A percentile compares a stretch with the other conserved stretches of the same genome.
Evolutionary conservation across 192 early-diverging fungal species (phyloP).

Genomic region (Gaertneriomyces sp.): DNA sequence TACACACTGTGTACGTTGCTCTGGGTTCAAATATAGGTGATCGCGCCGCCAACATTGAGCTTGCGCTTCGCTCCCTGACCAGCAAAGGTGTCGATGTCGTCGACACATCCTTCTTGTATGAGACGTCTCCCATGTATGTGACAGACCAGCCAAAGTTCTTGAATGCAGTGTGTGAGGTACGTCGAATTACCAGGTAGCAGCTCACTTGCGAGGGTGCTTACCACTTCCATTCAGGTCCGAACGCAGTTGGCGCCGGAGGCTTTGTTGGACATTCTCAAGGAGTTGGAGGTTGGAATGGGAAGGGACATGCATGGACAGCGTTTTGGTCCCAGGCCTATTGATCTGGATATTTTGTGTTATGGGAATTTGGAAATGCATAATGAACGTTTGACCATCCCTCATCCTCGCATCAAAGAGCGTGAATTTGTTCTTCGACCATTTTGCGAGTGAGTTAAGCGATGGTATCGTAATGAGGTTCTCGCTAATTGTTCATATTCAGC

Average conservation of each 20-base stretch:
- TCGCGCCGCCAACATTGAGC: conserved; percentile 68
- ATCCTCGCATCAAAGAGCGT: conserved; percentile 81
- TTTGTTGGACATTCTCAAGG: conserved; percentile 74
- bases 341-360: conserved; percentile 96
- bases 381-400: conserved; percentile 78
- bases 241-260: conserved; percentile 72
- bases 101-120: conserved; percentile 96
- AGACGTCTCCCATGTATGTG: conserved; percentile 95
- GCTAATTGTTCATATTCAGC: conserved; percentile 36
- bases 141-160: conserved; percentile 87
- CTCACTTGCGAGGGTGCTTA: conserved; percentile 2
- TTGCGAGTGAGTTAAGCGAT: conserved; percentile 69
- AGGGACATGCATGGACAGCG: conserved; percentile 56
- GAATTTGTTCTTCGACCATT: conserved; percentile 93
- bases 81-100: conserved; percentile 46
- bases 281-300: conserved; percentile 80
- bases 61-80: conserved; percentile 62
- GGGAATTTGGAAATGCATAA: conserved; percentile 68
- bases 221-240: conserved; percentile 46
- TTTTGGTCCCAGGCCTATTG: conserved; percentile 90
- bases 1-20: conserved; percentile 72
- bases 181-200: background rate
- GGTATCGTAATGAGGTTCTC: background rate
- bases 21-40: conserved; percentile 92
- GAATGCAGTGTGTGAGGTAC: conserved; percentile 81